These are phyloP conservation scores for Puccinia sorghi DNA, from an alignment of 1,284 basidiomycete genomes.

Conservation along the genomic window DNA sequence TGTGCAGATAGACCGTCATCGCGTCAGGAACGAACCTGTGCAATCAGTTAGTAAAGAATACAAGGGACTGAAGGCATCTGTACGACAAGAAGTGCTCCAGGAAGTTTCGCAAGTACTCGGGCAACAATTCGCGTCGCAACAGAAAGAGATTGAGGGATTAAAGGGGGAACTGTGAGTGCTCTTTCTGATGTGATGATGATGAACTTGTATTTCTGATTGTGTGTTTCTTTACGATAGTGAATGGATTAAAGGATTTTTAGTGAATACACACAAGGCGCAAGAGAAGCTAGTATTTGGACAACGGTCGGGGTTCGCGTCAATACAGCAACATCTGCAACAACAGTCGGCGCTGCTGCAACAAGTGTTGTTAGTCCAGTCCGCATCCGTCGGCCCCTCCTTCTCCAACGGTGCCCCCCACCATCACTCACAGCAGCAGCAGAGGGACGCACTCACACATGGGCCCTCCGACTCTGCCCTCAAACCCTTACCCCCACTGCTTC, in stretches of 20 bases:
- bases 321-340: not conserved
- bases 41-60: not conserved
- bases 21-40: not conserved
- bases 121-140: not conserved
- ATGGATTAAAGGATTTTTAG: not conserved
- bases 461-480: not conserved
- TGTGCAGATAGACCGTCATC: not conserved
- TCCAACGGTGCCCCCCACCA: too few species aligned
- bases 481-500: not conserved
- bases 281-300: not conserved
- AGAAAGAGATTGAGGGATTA: conserved; percentile 11
- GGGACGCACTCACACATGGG: too few species aligned
- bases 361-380: not conserved
- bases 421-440: too few species aligned
- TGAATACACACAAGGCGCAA: not conserved
- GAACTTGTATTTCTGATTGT: not conserved
- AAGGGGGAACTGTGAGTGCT: not conserved
- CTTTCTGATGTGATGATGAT: not conserved
- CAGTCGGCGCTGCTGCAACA: too few species aligned
- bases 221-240: not conserved
- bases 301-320: not conserved
- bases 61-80: not conserved
- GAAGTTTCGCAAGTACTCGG: not conserved
- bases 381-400: not conserved
- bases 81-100: not conserved